phyloP scores from a whole-genome alignment of 345 rosid species.

The Geranium rotundifolium region DNA sequence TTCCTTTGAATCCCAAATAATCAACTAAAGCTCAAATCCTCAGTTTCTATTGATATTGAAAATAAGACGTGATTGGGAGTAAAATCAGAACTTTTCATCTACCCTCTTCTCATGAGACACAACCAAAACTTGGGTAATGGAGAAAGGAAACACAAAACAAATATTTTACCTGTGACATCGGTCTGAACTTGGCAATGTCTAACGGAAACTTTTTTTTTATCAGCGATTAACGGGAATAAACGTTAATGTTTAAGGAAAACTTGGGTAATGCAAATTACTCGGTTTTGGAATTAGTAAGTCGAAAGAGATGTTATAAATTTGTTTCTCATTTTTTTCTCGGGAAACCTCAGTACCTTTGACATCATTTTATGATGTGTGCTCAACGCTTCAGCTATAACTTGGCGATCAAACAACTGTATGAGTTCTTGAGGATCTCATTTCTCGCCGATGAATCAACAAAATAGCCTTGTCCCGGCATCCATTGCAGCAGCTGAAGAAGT shows the following conservation, averaged over 20 bases:
- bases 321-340: constrained; percentile 23
- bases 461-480: constrained; percentile 91
- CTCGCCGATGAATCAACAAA: constrained; percentile 57
- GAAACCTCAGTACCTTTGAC: no score
- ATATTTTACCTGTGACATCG: neutral
- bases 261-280: no score
- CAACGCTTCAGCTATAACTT: constrained; percentile 51
- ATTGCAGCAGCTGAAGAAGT: constrained; percentile 66
- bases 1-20: neutral
- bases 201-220: no score
- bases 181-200: neutral
- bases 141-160: neutral
- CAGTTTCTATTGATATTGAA: neutral
- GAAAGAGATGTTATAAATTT: no score
- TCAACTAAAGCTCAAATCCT: neutral
- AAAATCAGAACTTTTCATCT: neutral
- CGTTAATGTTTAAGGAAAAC: no score
- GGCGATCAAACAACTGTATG: constrained; percentile 62
- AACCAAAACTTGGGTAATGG: neutral
- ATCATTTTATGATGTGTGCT: constrained; percentile 41
- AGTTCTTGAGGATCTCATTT: constrained; percentile 62
- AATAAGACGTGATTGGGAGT: neutral
- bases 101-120: neutral
- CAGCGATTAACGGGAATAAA: no score
- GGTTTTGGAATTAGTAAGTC: no score